Evolutionary conservation across 2,329 filamentous ascomycete species (phyloP), one percentile per base, ranked within the genome.

Genomic region (Davidsoniella neocaledoniae): DNA sequence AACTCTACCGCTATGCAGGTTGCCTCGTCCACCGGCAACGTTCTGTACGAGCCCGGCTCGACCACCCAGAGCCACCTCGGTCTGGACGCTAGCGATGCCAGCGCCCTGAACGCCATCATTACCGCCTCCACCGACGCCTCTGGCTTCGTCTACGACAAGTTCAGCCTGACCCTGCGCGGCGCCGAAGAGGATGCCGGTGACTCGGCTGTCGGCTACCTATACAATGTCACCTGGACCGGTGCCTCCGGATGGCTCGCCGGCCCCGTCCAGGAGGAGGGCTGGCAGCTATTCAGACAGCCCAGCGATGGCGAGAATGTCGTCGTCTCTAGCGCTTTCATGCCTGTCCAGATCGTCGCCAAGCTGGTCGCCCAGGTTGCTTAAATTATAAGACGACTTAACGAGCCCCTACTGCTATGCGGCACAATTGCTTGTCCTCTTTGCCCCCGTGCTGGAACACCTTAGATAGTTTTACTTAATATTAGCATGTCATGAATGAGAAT

Each of bases 311-410:
- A 46, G 6, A 17, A 29, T 7, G 39, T 36, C 10, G 6, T 23
- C 2, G 19, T 46, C 1, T 46, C 47, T 21, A n/a, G 37, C 25
- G 33, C 39, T 25, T 50, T 40, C 42, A 51, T 51, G 19, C 44
- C 44, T 7, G 36, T 53, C 9, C 23, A 43, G 10, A 37, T 53
- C 17, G 21, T 51, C 9, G 52, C 52, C 3, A 53, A 53, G 48
- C 10, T 50, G 17, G 42, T 51, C 23, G 45, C 41, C n/a, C 38
- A 48, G 36, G 42, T 33, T 12, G 29, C 29, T 2, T 33, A 33
- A 33, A 9, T 33, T 1, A 12, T 4, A 9, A 9, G 26, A 33
- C 29, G 29, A 12, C 29, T 33, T 9, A 12, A 33, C 8, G 29
- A 33, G 12, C 8, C 8, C 12, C 8, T 12, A 5, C 12, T 12